Conservation (phyloP, 805 yeast species). For the Ogataea angusta region DNA sequence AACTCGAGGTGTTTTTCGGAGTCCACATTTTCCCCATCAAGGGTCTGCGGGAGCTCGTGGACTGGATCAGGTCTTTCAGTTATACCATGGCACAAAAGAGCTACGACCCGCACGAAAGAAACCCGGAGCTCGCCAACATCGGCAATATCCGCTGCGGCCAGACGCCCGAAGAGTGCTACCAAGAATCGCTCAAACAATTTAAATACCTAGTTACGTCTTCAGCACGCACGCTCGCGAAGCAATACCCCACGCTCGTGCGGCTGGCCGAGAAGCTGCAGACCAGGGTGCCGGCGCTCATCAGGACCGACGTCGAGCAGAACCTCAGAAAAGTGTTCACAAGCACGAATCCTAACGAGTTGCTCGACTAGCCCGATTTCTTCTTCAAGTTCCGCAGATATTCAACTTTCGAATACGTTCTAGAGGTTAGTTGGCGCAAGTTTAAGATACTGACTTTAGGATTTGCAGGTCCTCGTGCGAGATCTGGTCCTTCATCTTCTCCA, state of each 20-base stretch:
- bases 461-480: conserved; percentile 54
- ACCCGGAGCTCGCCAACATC: conserved; percentile 51
- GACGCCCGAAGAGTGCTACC: conserved; percentile 43
- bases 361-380: conserved; percentile 19
- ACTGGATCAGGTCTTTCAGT: conserved; percentile 56
- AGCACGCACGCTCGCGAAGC: conserved; percentile 42
- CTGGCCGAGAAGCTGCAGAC: conserved; percentile 8
- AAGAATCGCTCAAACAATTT: conserved; percentile 52
- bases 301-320: conserved; percentile 48
- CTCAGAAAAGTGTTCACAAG: conserved; percentile 47
- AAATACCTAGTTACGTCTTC: conserved; percentile 53
- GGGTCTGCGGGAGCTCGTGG: conserved; percentile 43
- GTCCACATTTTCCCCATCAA: conserved; percentile 50
- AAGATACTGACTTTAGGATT: conserved; percentile 42
- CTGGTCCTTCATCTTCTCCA: conserved; percentile 44
- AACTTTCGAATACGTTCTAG: conserved; percentile 36
- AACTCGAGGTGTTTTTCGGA: conserved; percentile 44
- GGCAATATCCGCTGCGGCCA: conserved; percentile 55
- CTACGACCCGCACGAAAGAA: conserved; percentile 55
- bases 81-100: conserved; percentile 51
- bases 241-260: conserved; percentile 38
- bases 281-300: conserved; percentile 18
- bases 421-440: conserved; percentile 8
- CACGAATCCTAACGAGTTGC: conserved; percentile 45
- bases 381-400: conserved; percentile 30